Evolutionary conservation across 2,329 filamentous ascomycete genomes (phyloP).

Genomic region (Colletotrichum sp.): DNA sequence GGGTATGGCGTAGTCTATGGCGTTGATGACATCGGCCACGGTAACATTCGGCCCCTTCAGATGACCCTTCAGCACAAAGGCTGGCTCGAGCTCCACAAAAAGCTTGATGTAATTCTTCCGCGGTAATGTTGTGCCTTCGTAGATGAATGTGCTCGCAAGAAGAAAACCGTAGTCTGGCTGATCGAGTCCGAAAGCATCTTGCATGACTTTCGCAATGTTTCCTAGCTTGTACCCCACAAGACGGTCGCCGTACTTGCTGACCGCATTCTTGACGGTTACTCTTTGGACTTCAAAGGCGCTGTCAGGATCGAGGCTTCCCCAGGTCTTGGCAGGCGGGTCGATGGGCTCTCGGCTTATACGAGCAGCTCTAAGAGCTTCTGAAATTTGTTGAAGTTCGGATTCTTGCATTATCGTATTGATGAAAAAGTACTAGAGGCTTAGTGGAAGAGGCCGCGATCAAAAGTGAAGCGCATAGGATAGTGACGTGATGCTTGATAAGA

Average conservation of each 20-base stretch:
- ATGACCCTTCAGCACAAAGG: conserved; percentile 28
- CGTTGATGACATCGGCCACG: conserved; percentile 31
- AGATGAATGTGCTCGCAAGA: conserved; percentile 27
- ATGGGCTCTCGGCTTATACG: conserved; percentile 25
- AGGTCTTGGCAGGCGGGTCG: conserved; percentile 24
- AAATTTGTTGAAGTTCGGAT: not conserved
- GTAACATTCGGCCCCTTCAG: conserved; percentile 30
- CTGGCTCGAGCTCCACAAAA: conserved; percentile 31
- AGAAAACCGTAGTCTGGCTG: conserved; percentile 32
- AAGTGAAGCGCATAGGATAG: not conserved
- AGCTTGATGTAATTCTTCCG: conserved; percentile 29
- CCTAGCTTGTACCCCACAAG: conserved; percentile 32
- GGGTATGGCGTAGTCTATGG: conserved; percentile 31
- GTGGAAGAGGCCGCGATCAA: not conserved
- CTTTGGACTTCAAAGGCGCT: conserved; percentile 26
- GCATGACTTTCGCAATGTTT: conserved; percentile 35
- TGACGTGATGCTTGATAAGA: not conserved
- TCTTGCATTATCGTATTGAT: not conserved
- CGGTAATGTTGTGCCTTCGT: conserved; percentile 27
- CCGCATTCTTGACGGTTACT: conserved; percentile 25
- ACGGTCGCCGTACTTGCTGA: conserved; percentile 26
- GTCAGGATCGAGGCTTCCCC: conserved; percentile 24
- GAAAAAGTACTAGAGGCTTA: not conserved
- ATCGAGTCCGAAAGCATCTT: conserved; percentile 31
- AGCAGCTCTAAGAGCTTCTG: conserved; percentile 24